Evolutionary conservation across 257 asterid genomes (phyloP).

Genomic region (Gentiana dahurica): DNA sequence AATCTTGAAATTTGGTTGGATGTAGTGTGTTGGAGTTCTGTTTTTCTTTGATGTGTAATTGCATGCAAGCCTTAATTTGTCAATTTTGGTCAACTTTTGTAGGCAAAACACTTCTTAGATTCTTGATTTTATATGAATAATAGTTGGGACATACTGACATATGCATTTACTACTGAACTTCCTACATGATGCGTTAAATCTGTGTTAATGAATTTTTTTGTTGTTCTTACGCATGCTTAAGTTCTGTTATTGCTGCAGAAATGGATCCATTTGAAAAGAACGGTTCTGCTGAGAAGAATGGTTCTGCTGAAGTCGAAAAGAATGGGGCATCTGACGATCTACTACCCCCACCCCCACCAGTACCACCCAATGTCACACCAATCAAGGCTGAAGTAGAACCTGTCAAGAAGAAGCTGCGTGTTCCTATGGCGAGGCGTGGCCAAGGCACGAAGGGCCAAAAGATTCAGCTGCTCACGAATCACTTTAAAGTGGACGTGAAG

Average conservation of each 20-base stretch:
- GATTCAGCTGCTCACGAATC: slow-evolving; percentile 69
- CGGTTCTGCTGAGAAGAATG: neutral
- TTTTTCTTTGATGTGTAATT: too few species aligned
- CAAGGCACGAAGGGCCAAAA: slow-evolving; percentile 63
- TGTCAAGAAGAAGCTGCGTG: slow-evolving; percentile 43
- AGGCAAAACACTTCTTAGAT: too few species aligned
- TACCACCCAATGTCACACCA: slow-evolving; percentile 58
- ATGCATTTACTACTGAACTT: too few species aligned
- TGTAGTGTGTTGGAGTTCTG: too few species aligned
- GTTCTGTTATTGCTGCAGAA: neutral
- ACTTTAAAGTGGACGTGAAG: slow-evolving; percentile 12
- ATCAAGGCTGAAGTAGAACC: slow-evolving; percentile 36
- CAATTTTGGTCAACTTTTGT: too few species aligned
- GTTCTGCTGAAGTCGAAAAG: slow-evolving; percentile 11
- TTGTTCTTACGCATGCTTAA: neutral
- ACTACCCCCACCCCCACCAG: slow-evolving; percentile 90
- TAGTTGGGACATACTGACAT: too few species aligned
- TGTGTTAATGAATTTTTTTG: too few species aligned
- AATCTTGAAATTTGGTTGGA: too few species aligned
- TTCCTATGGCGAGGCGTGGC: slow-evolving; percentile 80
- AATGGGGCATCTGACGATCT: slow-evolving; percentile 47
- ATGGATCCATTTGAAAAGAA: slow-evolving; percentile 12
- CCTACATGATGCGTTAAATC: too few species aligned
- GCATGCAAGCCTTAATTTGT: too few species aligned
- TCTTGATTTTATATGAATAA: too few species aligned